These are phyloP conservation scores for Colletotrichum sp. DNA, from an alignment of 2,329 filamentous ascomycete genomes.

Conservation along the genomic window DNA sequence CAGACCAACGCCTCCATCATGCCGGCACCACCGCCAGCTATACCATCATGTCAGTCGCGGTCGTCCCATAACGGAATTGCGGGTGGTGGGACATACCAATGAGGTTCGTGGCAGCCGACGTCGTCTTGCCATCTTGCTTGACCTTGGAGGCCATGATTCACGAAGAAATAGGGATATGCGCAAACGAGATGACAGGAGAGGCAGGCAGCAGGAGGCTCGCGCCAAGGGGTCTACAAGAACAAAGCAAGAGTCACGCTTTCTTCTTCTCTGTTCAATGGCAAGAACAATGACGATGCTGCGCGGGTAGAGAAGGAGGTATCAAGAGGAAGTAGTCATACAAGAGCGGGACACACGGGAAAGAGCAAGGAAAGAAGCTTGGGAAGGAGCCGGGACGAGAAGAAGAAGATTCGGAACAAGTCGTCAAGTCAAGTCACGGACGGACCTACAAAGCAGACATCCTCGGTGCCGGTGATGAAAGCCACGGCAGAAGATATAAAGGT, in stretches of 20 bases:
- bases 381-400: constrained; percentile 9
- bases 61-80: neutral
- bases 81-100: constrained; percentile 67
- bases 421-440: neutral
- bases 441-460: constrained; percentile 21
- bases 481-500: constrained; percentile 20
- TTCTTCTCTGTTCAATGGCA: neutral
- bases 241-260: neutral
- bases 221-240: neutral
- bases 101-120: constrained; percentile 87
- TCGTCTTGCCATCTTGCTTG: constrained; percentile 66
- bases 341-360: neutral
- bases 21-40: constrained; percentile 93
- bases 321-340: neutral
- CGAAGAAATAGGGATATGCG: neutral
- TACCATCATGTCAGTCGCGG: constrained; percentile 4
- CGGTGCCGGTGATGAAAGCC: constrained; percentile 22
- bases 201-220: constrained; percentile 1
- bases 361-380: neutral
- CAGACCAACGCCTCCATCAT: constrained; percentile 99
- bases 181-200: neutral
- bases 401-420: constrained; percentile 16
- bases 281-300: neutral
- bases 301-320: neutral
- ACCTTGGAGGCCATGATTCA: constrained; percentile 46